Conservation (phyloP, 352 stramenopile genomes). For the Aphanomyces invadans region DNA sequence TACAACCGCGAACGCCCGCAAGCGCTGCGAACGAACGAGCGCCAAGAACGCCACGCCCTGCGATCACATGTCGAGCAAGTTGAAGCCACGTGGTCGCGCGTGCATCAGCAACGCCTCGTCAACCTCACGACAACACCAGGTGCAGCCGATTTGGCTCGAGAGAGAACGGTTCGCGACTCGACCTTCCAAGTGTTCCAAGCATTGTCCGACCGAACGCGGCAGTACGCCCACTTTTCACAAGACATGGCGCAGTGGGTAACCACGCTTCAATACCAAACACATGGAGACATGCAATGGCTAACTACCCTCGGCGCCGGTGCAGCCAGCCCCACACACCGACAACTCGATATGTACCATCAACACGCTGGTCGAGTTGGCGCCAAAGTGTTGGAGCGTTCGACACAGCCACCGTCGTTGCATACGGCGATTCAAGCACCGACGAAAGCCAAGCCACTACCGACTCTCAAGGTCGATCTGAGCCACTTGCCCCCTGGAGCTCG, state of each 20-base stretch:
- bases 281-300: neutral
- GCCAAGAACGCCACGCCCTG: conserved; percentile 13
- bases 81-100: neutral
- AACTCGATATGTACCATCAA: too few species aligned
- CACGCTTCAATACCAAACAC: neutral
- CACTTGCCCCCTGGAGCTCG: neutral
- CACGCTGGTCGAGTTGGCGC: too few species aligned
- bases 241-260: conserved; percentile 5
- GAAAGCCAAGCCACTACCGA: neutral
- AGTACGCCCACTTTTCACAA: conserved; percentile 6
- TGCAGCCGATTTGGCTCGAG: too few species aligned
- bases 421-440: too few species aligned
- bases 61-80: conserved; percentile 7
- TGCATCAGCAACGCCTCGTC: neutral
- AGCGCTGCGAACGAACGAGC: conserved; percentile 12
- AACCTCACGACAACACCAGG: too few species aligned
- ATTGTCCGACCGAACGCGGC: neutral
- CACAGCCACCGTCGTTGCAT: too few species aligned
- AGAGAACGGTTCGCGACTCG: too few species aligned
- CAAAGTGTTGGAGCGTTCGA: too few species aligned
- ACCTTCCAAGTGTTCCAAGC: too few species aligned
- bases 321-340: neutral
- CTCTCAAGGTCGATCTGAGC: neutral
- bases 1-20: conserved; percentile 25
- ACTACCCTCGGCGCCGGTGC: too few species aligned